Conservation (phyloP, 2,329 filamentous ascomycete genomes). For the Sordariomycetes sp. region DNA sequence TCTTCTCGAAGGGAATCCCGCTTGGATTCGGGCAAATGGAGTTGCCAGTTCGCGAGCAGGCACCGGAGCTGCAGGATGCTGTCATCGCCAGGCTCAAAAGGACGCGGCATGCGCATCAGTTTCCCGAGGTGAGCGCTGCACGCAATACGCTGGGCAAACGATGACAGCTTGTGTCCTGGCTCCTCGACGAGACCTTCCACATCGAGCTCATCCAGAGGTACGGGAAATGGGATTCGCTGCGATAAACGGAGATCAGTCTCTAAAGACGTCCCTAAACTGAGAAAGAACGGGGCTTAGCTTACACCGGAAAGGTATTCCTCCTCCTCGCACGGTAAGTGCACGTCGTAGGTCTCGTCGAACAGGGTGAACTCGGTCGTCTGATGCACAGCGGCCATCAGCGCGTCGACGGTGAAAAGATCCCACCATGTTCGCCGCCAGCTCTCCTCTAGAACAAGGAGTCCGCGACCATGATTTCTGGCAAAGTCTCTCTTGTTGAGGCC, state of each 20-base stretch:
- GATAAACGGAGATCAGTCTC: too few species aligned
- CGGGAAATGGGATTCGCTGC: slow-evolving; percentile 47
- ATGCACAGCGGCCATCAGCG: slow-evolving; percentile 72
- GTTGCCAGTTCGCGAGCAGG: slow-evolving; percentile 63
- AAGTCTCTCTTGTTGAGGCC: slow-evolving; percentile 63
- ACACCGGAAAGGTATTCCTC: slow-evolving; percentile 55
- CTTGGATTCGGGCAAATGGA: slow-evolving; percentile 71
- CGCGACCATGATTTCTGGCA: slow-evolving; percentile 34
- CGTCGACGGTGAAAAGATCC: slow-evolving; percentile 56
- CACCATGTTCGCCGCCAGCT: slow-evolving; percentile 64
- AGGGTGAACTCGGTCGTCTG: slow-evolving; percentile 59
- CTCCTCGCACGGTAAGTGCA: slow-evolving; percentile 75
- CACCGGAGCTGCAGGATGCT: too few species aligned
- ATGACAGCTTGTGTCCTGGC: slow-evolving; percentile 29
- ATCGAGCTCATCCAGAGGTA: slow-evolving; percentile 71
- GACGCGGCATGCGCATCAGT: slow-evolving; percentile 78
- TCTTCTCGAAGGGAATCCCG: slow-evolving; percentile 57
- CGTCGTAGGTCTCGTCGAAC: slow-evolving; percentile 56
- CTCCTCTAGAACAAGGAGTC: slow-evolving; percentile 42
- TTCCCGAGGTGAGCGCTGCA: slow-evolving; percentile 31
- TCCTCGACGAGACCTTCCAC: slow-evolving; percentile 62
- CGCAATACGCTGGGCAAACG: not conserved
- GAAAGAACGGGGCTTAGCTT: slow-evolving; percentile 15
- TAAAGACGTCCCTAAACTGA: not conserved
- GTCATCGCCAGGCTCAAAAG: too few species aligned